Conservation (phyloP, 106 monocot genomes). For the Platanthera zijinensis region DNA sequence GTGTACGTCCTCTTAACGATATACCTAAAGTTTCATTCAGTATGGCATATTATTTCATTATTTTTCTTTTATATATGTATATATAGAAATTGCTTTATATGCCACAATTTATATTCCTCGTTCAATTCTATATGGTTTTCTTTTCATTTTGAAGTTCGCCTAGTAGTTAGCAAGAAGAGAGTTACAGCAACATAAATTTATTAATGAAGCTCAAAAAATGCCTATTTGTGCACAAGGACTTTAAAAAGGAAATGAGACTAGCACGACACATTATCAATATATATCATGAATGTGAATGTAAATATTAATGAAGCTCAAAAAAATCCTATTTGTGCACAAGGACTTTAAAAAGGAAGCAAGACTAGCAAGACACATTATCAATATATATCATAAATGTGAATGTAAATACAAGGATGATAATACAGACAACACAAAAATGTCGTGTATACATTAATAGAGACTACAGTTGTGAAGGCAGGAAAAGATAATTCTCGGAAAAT, state of each 20-base stretch:
- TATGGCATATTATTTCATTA: no score
- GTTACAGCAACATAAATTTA: neutral
- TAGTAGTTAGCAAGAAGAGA: no score
- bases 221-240: neutral
- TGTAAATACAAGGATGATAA: neutral
- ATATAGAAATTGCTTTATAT: no score
- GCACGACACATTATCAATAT: neutral
- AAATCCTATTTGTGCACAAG: neutral
- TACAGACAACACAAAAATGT: neutral
- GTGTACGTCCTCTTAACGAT: no score
- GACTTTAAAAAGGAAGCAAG: neutral
- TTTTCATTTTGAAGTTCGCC: no score
- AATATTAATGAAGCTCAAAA: neutral
- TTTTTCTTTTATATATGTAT: no score
- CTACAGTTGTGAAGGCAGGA: neutral
- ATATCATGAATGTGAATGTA: neutral
- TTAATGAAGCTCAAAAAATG: neutral
- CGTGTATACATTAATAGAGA: neutral
- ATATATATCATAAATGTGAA: neutral
- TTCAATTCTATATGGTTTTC: no score
- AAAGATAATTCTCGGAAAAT: neutral
- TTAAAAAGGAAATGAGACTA: neutral
- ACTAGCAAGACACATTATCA: neutral
- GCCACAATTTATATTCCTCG: no score
- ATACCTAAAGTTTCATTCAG: no score